Percentiles rank a stretch among this genome's conserved stretches.
Conservation (phyloP, 345 rosid species). For the Citrus hindsii region DNA sequence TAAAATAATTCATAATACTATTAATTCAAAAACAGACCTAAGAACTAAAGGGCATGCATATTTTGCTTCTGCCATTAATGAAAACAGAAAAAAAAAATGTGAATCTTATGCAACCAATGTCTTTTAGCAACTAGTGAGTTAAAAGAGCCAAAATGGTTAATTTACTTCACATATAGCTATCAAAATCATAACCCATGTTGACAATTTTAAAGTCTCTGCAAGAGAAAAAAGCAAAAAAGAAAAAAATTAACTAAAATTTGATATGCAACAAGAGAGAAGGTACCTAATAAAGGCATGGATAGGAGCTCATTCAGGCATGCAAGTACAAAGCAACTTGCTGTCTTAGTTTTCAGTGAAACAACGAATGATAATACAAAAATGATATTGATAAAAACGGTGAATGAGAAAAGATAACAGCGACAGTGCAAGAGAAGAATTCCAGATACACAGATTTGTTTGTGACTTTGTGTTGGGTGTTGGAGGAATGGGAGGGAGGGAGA, state of each 20-base stretch:
- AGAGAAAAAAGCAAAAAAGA: neutral
- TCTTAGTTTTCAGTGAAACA: neutral
- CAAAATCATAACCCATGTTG: neutral
- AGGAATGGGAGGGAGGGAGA: neutral
- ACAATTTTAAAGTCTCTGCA: neutral
- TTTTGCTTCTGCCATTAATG: neutral
- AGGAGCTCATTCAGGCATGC: constrained; percentile 69
- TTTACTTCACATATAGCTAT: too few relatives aligned
- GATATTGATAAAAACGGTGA: neutral
- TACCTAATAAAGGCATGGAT: constrained; percentile 88
- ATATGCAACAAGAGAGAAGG: neutral
- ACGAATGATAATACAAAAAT: neutral
- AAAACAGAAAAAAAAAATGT: neutral
- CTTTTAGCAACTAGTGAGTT: too few relatives aligned
- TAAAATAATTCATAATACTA: neutral
- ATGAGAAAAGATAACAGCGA: too few relatives aligned
- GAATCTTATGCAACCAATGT: neutral
- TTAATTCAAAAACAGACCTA: neutral
- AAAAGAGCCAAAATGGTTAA: too few relatives aligned
- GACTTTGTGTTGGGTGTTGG: neutral
- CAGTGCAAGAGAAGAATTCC: too few relatives aligned
- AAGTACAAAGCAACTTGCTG: neutral
- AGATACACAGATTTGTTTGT: too few relatives aligned
- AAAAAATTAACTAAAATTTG: neutral
- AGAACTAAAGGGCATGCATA: neutral